Base-by-base conservation (phyloP, 2,329 filamentous ascomycete species). In the Talaromyces sp. region DNA sequence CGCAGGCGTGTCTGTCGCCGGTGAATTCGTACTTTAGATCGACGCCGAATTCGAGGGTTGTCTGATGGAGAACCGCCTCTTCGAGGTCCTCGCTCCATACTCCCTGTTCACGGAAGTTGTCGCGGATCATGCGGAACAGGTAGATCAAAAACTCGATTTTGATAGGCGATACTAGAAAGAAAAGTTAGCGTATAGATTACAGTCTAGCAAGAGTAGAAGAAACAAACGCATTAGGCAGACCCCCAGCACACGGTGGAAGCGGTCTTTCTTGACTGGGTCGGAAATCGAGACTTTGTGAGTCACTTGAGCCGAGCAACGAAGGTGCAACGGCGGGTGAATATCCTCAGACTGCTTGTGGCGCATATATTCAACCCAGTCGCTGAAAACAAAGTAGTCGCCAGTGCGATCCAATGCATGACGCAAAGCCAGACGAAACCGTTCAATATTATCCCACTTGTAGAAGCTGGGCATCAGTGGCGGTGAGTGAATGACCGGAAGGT, bases 381-480 rank as follows among this genome's bases (percentile, higher is more conserved):
- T 61, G 58, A 75, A 75, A n/a, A 75, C 62, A 58, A 74, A 74
- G 57, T 75, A 75, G 38, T 75, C 73, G 8, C 70, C 73, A 1
- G 60, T 26, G 2, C 48, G 27, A n/a, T 67, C 65, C 29, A 62
- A 62, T 43, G 64, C 67, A 61, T 73, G 72, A 59, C 66, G 67
- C 19, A 75, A 57, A 0, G 72, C 70, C 58, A 75, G 73, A 12
- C 73, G 70, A 61, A 74, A 71, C 9, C 74, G 70, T 63, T 76
- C 74, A 32, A 71, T 68, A 1, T 63, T 68, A 57, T 75, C 70
- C 60, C 69, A 70, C 2, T 50, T 50, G 53, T 72, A 67, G 26
- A 68, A 48, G 38, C 63, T 66, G 4, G 69, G 71, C 41, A 75
- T 59, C 24, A 72, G 53, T 1, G 69, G 70, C 5, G 66, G 65